A percentile compares a stretch with the other conserved stretches of the same genome.
phyloP scores from a whole-genome alignment of 352 stramenopile genomes.

The Peronospora belbahrii region DNA sequence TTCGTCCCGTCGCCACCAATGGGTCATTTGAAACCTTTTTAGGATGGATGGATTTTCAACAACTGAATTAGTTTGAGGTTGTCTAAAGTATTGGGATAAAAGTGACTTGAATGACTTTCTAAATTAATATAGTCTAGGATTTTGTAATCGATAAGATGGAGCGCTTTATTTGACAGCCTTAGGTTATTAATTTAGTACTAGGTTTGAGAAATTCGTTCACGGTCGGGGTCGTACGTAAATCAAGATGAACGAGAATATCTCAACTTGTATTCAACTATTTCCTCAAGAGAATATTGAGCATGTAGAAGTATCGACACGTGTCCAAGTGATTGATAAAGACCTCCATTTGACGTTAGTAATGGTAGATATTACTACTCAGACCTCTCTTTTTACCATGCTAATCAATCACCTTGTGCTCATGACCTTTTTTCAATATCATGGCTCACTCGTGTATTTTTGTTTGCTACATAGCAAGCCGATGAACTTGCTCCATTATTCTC shows the following conservation, averaged over 20 bases:
- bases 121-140: not conserved
- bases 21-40: constrained; percentile 7
- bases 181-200: not conserved
- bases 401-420: not conserved
- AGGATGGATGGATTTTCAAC: not conserved
- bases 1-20: constrained; percentile 31
- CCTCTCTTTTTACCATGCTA: no score
- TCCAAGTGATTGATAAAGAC: constrained; percentile 45
- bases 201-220: not conserved
- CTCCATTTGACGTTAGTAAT: constrained; percentile 56
- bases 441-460: constrained; percentile 15
- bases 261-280: constrained; percentile 34
- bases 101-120: not conserved
- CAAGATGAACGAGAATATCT: constrained; percentile 3
- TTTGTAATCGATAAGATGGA: constrained; percentile 3
- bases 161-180: not conserved
- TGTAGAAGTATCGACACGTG: constrained; percentile 48
- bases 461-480: constrained; percentile 48
- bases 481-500: constrained; percentile 91
- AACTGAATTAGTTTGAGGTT: not conserved
- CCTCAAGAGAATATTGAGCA: constrained; percentile 44
- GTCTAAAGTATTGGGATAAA: no score
- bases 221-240: not conserved
- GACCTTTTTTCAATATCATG: constrained; percentile 1
- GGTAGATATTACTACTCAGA: constrained; percentile 18